These are phyloP conservation scores for Russula foetens DNA, from an alignment of 768 basidiomycete genomes.

Conservation along the genomic window DNA sequence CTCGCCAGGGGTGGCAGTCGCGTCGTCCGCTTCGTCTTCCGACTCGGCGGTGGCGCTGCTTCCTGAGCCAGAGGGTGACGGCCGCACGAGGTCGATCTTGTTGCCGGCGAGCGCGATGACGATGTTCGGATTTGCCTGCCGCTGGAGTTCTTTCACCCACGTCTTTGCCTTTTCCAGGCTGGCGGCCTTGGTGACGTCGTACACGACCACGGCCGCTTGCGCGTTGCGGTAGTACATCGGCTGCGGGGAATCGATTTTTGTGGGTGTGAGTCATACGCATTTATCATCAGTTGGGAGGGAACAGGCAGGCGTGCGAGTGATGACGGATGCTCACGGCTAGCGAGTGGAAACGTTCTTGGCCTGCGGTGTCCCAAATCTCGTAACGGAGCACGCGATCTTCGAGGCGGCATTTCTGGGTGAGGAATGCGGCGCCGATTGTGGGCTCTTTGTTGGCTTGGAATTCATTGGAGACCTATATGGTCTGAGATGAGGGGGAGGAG, in stretches of 20 bases:
- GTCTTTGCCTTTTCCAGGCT: conserved; percentile 98
- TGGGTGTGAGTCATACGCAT: background rate
- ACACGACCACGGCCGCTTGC: conserved; percentile 96
- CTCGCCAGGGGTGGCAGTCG: conserved; percentile 81
- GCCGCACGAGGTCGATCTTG: conserved; percentile 86
- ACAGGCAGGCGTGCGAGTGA: no score
- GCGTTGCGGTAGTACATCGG: conserved; percentile 99
- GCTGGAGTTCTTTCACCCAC: conserved; percentile 98
- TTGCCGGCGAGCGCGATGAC: conserved; percentile 98
- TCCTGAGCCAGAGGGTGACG: conserved; percentile 43
- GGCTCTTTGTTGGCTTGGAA: conserved; percentile 99
- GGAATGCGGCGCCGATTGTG: conserved; percentile 93
- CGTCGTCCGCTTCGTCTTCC: conserved; percentile 88
- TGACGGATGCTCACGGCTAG: conserved; percentile 81
- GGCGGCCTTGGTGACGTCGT: conserved; percentile 92
- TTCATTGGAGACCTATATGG: conserved; percentile 78
- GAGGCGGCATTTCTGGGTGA: conserved; percentile 90
- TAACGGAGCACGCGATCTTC: conserved; percentile 91
- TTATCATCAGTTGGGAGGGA: background rate
- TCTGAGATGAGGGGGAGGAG: background rate
- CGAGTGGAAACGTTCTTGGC: conserved; percentile 95
- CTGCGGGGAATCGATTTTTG: conserved; percentile 33
- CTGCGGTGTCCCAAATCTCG: conserved; percentile 97
- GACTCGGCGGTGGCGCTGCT: conserved; percentile 49
- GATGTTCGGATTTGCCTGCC: conserved; percentile 98